phyloP scores from a whole-genome alignment of 225 moss, liverwort and hornwort genomes.

The Polytrichum formosum region DNA sequence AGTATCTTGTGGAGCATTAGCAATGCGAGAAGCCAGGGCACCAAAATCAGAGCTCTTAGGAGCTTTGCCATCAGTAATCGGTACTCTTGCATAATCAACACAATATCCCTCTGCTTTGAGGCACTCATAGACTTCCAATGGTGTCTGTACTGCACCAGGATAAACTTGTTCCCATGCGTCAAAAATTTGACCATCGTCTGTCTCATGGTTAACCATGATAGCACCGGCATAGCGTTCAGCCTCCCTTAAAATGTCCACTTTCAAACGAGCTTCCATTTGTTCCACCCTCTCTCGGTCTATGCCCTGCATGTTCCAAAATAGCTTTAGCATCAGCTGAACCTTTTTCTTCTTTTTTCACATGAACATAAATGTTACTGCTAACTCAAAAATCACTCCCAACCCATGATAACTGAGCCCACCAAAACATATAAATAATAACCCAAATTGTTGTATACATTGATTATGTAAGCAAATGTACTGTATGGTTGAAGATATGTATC shows the following conservation, averaged over 20 bases:
- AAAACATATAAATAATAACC: too few relatives aligned
- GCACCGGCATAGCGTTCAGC: constrained; percentile 81
- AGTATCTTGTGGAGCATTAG: constrained; percentile 71
- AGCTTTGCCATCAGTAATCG: constrained; percentile 99
- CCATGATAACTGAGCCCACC: too few relatives aligned
- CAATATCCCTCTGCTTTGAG: constrained; percentile 76
- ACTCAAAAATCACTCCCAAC: too few relatives aligned
- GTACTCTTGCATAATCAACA: constrained; percentile 96
- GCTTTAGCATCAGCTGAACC: constrained; percentile 11
- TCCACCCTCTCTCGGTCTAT: constrained; percentile 93
- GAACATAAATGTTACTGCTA: too few relatives aligned
- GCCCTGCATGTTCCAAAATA: constrained; percentile 48
- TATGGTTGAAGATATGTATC: neutral
- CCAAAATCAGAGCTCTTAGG: constrained; percentile 99
- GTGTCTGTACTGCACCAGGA: constrained; percentile 81
- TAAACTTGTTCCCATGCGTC: constrained; percentile 90
- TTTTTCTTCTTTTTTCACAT: neutral
- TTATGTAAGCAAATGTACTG: too few relatives aligned
- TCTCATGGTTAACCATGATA: constrained; percentile 99
- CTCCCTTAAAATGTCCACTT: constrained; percentile 88
- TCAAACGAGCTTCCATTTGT: constrained; percentile 98
- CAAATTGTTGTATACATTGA: too few relatives aligned
- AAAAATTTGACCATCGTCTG: constrained; percentile 88
- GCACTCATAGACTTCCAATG: constrained; percentile 87
- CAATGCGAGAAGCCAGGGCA: constrained; percentile 77